A percentile compares a stretch with the other conserved stretches of the same genome.
phyloP scores from a whole-genome alignment of 768 basidiomycete species.

The Lactarius evosmus region DNA sequence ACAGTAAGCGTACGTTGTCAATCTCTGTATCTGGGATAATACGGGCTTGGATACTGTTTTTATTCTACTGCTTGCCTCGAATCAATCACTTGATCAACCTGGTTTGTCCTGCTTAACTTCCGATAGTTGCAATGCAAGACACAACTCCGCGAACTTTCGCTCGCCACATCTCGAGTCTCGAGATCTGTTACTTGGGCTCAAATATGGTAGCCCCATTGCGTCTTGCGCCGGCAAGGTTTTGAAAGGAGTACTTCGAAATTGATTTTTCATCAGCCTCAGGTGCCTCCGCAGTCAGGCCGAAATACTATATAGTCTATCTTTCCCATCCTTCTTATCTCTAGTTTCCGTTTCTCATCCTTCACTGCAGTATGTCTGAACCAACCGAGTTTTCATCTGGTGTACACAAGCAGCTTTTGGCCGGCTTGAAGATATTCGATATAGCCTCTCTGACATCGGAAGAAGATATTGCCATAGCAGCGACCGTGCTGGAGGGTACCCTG shows the following conservation, averaged over 20 bases:
- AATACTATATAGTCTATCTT: constrained; percentile 8
- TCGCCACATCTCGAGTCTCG: background rate
- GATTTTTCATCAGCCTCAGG: too few species aligned
- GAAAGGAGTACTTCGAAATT: background rate
- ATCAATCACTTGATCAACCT: too few species aligned
- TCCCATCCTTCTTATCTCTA: background rate
- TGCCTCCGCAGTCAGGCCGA: constrained; percentile 34
- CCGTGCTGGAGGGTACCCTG: constrained; percentile 9
- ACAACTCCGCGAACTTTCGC: background rate
- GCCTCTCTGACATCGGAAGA: constrained; percentile 6
- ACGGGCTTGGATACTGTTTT: too few species aligned
- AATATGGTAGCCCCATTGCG: constrained; percentile 15
- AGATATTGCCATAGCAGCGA: background rate
- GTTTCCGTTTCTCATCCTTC: background rate
- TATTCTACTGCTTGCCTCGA: too few species aligned
- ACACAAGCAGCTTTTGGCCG: constrained; percentile 12
- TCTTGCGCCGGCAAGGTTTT: background rate
- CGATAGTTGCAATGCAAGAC: background rate
- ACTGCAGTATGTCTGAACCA: background rate
- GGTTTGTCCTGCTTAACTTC: too few species aligned
- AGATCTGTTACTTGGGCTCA: background rate
- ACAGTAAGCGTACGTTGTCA: too few species aligned
- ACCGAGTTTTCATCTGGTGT: background rate
- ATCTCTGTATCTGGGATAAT: too few species aligned
- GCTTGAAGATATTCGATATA: constrained; percentile 10